Evolutionary conservation across 2,329 filamentous ascomycete species (phyloP), one percentile per base, ranked within the genome.

Genomic region (Beauveria caledonica): DNA sequence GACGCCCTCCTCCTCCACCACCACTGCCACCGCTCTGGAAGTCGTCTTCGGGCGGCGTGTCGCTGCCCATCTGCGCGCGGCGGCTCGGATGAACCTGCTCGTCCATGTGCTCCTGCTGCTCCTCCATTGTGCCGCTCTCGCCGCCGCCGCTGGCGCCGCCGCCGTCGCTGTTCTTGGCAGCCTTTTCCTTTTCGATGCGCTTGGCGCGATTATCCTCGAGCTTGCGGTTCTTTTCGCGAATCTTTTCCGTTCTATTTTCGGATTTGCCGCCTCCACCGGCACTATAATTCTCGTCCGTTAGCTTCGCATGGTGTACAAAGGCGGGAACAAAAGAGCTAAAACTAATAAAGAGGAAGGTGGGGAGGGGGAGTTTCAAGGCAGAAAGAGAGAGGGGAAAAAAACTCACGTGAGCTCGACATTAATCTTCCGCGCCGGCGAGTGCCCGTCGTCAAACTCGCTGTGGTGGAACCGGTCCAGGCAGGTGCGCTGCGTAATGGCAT

Each of bases 381-480:
- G 2, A 5, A 36, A 5, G 5, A 1, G 10, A 33, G 4, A 10
- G 10, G 8, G 2, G 27, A 6, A 25, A 13, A 15, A 19, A 3
- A 81, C 86, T 74, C 74, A 91, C 82, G 92, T 96, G 66, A 97
- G 76, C 76, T 97, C 93, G 27, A 97, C 89, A 71, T 96, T 97
- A 68, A 97, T 95, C 74, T 87, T 89, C 67, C 93, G 80, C 56
- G 86, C 76, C 17, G 77, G 71, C 46, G 76, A 78, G 17, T 74
- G 63, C 64, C 78, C 77, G 73, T 86, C 78, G 71, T 79, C 74
- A 71, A 97, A 95, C 64, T 81, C 81, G 62, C 85, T 88, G 76
- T 97, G 92, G 76, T 97, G 92, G 76, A 93, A 93, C 64, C 91
- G 85, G 74, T 92, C 90, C 63, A 97, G 80, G 70, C 91, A 96